phyloP scores from a whole-genome alignment of 1,139 yeast genomes.

The Kodamaea suecica region DNA sequence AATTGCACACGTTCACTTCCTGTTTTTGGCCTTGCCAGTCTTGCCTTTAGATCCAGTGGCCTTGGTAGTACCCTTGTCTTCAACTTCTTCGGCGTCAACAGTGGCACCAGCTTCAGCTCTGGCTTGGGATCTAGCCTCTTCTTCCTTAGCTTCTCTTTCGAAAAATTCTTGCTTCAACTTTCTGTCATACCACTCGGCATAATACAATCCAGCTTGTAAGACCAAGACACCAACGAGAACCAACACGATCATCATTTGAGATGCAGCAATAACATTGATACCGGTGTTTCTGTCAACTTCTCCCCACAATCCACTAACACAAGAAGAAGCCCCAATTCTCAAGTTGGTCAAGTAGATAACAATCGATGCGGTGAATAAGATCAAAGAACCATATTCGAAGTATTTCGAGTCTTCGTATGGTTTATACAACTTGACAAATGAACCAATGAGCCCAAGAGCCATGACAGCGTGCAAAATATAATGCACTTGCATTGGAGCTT shows the following conservation, averaged over 20 bases:
- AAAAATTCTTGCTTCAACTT: conserved; percentile 53
- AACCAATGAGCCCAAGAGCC: conserved; percentile 65
- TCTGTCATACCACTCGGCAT: conserved; percentile 74
- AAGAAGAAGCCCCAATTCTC: conserved; percentile 74
- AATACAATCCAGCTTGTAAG: conserved; percentile 86
- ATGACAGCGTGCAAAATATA: conserved; percentile 60
- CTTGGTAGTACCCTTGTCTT: conserved; percentile 8
- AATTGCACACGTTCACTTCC: too few relatives aligned
- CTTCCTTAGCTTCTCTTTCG: conserved; percentile 37
- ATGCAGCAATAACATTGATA: conserved; percentile 86
- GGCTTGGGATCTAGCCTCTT: conserved; percentile 14
- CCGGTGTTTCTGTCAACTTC: conserved; percentile 88
- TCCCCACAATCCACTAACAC: conserved; percentile 80
- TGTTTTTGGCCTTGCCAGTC: conserved; percentile 15
- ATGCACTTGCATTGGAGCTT: conserved; percentile 56
- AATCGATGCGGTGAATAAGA: conserved; percentile 64
- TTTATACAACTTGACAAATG: conserved; percentile 75
- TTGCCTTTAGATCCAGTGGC: conserved; percentile 14
- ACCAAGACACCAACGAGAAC: conserved; percentile 73
- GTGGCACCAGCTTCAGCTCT: background rate
- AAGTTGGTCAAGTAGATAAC: conserved; percentile 84
- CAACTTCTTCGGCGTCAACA: conserved; percentile 10
- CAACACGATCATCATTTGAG: conserved; percentile 72
- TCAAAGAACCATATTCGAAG: conserved; percentile 86
- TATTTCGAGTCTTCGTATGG: conserved; percentile 80